Evolutionary conservation across 2,329 filamentous ascomycete species (phyloP).

Genomic region (Cordyceps tenuipes): DNA sequence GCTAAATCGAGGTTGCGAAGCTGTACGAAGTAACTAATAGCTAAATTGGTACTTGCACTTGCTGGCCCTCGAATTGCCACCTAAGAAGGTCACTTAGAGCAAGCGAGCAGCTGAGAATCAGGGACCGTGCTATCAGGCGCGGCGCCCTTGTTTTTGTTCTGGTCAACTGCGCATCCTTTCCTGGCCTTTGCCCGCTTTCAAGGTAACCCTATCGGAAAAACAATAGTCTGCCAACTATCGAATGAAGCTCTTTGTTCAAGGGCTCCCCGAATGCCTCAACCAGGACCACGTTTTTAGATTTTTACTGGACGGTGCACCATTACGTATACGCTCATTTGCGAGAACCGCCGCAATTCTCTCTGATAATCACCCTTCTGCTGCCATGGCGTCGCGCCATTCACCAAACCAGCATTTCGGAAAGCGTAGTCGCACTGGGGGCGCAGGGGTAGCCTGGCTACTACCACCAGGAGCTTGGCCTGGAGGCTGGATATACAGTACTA

Average conservation of each 20-base stretch:
- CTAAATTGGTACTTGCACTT: neutral
- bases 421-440: neutral
- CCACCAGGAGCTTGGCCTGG: neutral
- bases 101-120: slow-evolving; percentile 4
- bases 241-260: neutral
- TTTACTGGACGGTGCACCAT: neutral
- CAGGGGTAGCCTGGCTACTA: neutral
- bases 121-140: slow-evolving; percentile 6
- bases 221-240: neutral
- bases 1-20: slow-evolving; percentile 1
- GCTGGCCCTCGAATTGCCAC: slow-evolving; percentile 1
- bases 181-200: neutral
- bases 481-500: too few relatives aligned
- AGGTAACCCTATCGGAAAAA: neutral
- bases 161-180: too few relatives aligned
- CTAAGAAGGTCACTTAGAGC: neutral
- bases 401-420: neutral
- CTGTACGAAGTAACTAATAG: neutral
- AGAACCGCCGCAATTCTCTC: neutral
- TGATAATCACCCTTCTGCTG: neutral
- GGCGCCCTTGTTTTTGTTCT: neutral
- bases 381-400: neutral
- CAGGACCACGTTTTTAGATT: neutral
- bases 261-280: neutral
- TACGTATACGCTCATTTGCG: slow-evolving; percentile 6